phyloP scores from a whole-genome alignment of 306 rosid genomes.

The barrel medic (Medicago truncatula) region DNA sequence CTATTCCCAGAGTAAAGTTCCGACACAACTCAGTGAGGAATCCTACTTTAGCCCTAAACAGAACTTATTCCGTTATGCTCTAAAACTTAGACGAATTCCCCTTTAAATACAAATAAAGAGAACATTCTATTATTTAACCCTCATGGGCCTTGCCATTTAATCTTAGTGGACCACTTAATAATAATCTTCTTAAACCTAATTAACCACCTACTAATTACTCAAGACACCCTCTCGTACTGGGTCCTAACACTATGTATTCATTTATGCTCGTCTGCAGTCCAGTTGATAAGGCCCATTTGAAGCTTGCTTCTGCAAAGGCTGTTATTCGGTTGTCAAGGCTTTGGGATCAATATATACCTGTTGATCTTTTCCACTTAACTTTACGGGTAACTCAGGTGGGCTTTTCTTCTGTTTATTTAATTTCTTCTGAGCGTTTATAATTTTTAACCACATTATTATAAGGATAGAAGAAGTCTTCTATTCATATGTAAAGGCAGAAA shows the following conservation, averaged over 20 bases:
- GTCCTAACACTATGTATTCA: constrained; percentile 10
- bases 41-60: no score
- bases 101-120: no score
- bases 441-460: constrained; percentile 36
- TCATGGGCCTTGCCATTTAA: no score
- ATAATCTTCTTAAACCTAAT: no score
- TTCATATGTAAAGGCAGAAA: constrained; percentile 8
- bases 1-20: no score
- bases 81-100: no score
- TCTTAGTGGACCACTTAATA: no score
- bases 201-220: no score
- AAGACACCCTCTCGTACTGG: no score
- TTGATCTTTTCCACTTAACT: constrained; percentile 78
- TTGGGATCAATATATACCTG: constrained; percentile 92
- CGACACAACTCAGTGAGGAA: no score
- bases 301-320: constrained; percentile 95
- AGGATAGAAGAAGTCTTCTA: constrained; percentile 31
- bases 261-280: constrained; percentile 66
- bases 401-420: constrained; percentile 31
- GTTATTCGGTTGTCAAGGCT: constrained; percentile 84
- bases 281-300: constrained; percentile 90
- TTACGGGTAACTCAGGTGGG: constrained; percentile 82
- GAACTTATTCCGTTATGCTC: no score
- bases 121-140: no score
- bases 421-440: constrained; percentile 33